phyloP scores from a whole-genome alignment of 2,329 filamentous ascomycete species.

The Paecilomyces formosus region DNA sequence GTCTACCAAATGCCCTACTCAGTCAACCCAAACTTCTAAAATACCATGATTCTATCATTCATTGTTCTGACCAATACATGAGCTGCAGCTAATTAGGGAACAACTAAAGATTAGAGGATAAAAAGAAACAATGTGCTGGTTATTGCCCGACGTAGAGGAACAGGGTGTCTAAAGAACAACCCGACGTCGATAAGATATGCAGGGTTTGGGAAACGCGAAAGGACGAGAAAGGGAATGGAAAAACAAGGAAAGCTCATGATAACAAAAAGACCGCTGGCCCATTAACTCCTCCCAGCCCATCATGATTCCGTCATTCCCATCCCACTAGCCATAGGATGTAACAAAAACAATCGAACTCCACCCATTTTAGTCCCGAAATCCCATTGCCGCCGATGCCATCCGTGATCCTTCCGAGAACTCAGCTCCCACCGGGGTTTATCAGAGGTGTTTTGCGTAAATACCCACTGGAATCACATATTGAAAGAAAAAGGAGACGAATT shows the following conservation, averaged over 20 bases:
- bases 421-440: not conserved
- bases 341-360: not conserved
- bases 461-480: slow-evolving; percentile 44
- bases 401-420: not conserved
- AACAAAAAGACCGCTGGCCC: not conserved
- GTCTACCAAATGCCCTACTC: not conserved
- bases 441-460: not conserved
- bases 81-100: not conserved
- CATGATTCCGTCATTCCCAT: not conserved
- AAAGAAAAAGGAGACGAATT: slow-evolving; percentile 71
- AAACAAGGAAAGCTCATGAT: not conserved
- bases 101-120: not conserved
- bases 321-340: not conserved
- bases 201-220: not conserved
- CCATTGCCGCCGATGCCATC: not conserved
- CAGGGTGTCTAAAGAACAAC: not conserved
- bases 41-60: not conserved
- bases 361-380: not conserved
- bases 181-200: not conserved
- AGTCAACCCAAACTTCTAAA: not conserved
- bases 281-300: not conserved
- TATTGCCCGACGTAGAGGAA: not conserved
- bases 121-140: not conserved
- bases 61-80: not conserved
- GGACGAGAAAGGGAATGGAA: not conserved